These are phyloP conservation scores for Lepidium africanum DNA, from an alignment of 345 rosid genomes.

Conservation along the genomic window DNA sequence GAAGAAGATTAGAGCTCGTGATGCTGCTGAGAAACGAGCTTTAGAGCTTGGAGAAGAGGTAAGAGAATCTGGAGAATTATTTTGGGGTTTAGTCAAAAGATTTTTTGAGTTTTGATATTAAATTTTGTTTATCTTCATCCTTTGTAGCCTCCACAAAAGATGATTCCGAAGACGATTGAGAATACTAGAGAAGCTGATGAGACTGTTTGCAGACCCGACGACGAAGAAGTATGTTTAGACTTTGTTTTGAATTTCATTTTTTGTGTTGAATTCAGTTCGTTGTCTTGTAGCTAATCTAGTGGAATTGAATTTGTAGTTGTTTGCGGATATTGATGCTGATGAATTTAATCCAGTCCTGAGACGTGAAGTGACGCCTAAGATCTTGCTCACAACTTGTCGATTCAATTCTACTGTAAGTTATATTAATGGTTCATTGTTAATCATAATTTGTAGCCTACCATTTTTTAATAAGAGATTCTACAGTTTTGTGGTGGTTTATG, in stretches of 20 bases:
- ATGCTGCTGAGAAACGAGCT: constrained; percentile 70
- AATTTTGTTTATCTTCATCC: background rate
- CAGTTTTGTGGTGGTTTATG: background rate
- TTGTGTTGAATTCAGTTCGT: background rate
- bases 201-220: constrained; percentile 85
- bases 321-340: constrained; percentile 83
- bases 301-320: constrained; percentile 38
- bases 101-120: background rate
- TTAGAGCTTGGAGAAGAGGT: constrained; percentile 97
- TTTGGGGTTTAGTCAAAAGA: background rate
- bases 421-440: no score
- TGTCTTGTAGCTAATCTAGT: background rate
- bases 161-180: constrained; percentile 76
- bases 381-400: constrained; percentile 86
- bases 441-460: no score
- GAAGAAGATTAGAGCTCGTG: constrained; percentile 73
- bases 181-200: constrained; percentile 88
- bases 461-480: background rate
- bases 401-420: constrained; percentile 89
- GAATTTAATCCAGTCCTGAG: constrained; percentile 66
- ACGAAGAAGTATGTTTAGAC: constrained; percentile 58
- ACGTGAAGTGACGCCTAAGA: constrained; percentile 50
- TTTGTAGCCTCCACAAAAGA: constrained; percentile 64
- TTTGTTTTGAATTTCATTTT: background rate
- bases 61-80: background rate